phyloP scores from a whole-genome alignment of 495 filamentous ascomycete genomes.

The Lasiosphaeria hispida region DNA sequence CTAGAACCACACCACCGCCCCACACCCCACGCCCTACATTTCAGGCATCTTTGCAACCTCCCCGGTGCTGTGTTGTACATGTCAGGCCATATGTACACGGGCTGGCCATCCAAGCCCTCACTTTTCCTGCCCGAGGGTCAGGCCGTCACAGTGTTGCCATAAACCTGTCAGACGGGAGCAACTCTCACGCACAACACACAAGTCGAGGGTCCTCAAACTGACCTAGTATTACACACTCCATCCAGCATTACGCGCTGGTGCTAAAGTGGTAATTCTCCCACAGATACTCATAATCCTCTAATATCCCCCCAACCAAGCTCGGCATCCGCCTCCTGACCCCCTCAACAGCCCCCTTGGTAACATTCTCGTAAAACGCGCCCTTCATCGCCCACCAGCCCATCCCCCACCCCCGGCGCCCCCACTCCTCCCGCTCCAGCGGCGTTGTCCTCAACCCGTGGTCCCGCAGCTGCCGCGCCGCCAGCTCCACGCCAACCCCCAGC shows the following conservation, averaged over 20 bases:
- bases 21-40: too few relatives aligned
- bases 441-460: conserved; percentile 74
- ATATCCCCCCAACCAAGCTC: conserved; percentile 71
- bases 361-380: conserved; percentile 91
- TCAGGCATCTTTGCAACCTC: too few relatives aligned
- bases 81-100: too few relatives aligned
- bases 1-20: too few relatives aligned
- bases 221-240: too few relatives aligned
- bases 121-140: too few relatives aligned
- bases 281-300: conserved; percentile 95
- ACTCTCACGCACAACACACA: too few relatives aligned
- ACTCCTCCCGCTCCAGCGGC: conserved; percentile 82
- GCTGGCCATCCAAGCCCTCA: too few relatives aligned
- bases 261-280: conserved; percentile 98
- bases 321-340: conserved; percentile 74
- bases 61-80: too few relatives aligned
- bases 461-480: conserved; percentile 77
- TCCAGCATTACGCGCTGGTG: conserved; percentile 43
- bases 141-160: too few relatives aligned
- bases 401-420: conserved; percentile 79
- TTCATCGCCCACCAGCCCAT: conserved; percentile 95
- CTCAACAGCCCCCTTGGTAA: conserved; percentile 75
- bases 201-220: too few relatives aligned
- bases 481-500: conserved; percentile 81
- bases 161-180: too few relatives aligned